Conservation (phyloP, 106 monocot genomes). For the Iris macrosiphon region DNA sequence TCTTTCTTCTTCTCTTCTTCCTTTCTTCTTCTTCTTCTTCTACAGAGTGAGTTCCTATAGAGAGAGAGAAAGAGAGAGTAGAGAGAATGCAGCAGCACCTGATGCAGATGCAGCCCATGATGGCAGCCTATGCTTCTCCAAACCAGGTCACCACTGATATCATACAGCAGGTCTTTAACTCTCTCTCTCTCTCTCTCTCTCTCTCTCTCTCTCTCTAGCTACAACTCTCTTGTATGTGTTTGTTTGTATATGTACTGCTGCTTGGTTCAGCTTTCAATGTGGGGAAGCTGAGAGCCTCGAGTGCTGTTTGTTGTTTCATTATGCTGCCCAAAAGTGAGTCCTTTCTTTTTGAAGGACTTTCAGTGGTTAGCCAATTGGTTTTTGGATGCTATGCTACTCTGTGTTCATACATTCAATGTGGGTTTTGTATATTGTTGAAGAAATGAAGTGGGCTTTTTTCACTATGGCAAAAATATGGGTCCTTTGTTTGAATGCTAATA, state of each 20-base stretch:
- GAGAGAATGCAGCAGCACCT: conserved; percentile 61
- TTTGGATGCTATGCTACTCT: no score
- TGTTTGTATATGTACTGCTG: neutral
- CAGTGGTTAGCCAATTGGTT: no score
- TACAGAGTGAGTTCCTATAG: neutral
- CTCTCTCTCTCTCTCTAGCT: neutral
- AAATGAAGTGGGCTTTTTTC: no score
- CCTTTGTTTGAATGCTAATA: no score
- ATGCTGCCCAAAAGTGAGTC: no score
- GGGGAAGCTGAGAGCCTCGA: neutral
- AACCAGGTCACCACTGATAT: conserved; percentile 67
- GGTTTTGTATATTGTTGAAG: no score
- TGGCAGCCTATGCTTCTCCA: conserved; percentile 51
- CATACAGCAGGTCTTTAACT: conserved; percentile 51
- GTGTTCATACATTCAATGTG: no score
- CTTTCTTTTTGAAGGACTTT: no score
- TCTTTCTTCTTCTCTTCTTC: neutral
- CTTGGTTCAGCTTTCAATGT: neutral
- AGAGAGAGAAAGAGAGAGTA: neutral
- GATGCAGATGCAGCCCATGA: conserved; percentile 79
- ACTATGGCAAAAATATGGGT: no score
- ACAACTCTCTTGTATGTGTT: neutral
- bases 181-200: neutral
- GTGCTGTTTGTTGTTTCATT: neutral
- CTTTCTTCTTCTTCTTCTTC: no score